phyloP scores from a whole-genome alignment of 257 asterid genomes.

The Haberlea rhodopensis region DNA sequence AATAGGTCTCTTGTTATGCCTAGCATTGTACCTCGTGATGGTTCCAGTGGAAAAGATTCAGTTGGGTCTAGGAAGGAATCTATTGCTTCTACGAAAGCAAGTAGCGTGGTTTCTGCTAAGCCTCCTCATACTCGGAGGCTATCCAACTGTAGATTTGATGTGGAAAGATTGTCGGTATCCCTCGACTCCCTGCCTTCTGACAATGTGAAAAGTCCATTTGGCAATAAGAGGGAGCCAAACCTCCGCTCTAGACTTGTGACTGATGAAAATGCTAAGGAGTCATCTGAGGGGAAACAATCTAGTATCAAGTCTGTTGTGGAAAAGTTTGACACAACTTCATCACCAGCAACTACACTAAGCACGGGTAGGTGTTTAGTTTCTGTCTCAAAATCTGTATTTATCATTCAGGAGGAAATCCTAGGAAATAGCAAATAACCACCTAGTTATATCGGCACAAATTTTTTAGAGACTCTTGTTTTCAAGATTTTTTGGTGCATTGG shows the following conservation, averaged over 20 bases:
- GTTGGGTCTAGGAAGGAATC: slow-evolving; percentile 64
- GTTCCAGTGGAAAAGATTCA: slow-evolving; percentile 45
- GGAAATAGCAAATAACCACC: slow-evolving; percentile 15
- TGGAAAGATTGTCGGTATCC: slow-evolving; percentile 53
- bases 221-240: slow-evolving; percentile 42
- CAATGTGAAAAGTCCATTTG: slow-evolving; percentile 29
- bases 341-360: slow-evolving; percentile 40
- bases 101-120: slow-evolving; percentile 43
- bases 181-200: slow-evolving; percentile 44
- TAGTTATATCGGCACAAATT: background rate
- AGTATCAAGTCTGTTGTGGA: slow-evolving; percentile 41
- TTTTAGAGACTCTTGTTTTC: background rate
- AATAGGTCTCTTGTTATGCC: slow-evolving; percentile 64
- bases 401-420: slow-evolving; percentile 11
- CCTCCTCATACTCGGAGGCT: slow-evolving; percentile 53
- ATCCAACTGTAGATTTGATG: slow-evolving; percentile 55
- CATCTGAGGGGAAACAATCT: slow-evolving; percentile 50
- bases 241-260: slow-evolving; percentile 38
- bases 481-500: slow-evolving; percentile 8
- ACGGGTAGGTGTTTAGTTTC: slow-evolving; percentile 34
- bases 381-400: slow-evolving; percentile 22
- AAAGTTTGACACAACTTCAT: slow-evolving; percentile 46
- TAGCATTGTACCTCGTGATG: slow-evolving; percentile 66
- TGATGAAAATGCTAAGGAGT: slow-evolving; percentile 56
- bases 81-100: slow-evolving; percentile 40